Base-by-base conservation (phyloP, 1,284 basidiomycete species). In the Leccinum colubrinum region DNA sequence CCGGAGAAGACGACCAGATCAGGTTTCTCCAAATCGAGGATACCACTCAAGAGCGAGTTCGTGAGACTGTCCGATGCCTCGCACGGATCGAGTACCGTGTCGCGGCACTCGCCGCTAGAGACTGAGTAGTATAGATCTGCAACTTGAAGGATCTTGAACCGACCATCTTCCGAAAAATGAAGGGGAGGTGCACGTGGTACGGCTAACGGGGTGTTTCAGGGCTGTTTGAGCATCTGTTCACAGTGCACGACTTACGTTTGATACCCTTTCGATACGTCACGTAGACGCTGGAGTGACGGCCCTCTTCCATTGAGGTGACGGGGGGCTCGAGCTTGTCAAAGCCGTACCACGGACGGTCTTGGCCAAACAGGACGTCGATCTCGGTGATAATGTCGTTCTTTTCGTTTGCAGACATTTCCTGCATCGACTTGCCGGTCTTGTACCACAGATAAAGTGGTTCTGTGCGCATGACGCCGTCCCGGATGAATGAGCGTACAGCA, bases 51-150 rank as follows among this genome's bases (percentile, higher is more conserved):
- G 61, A 96, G 84, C 1, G 85, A 80, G 15, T 81, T 82, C 0
- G 94, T 94, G 63, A 90, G 81, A 62, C 87, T 85, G 72, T 96
- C 94, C 2, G 91, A 89, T 35, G 78, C 76, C 46, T 74, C 73
- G 69, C 88, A 90, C 8, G 86, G 83, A 51, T 75, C 71, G 43
- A 81, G 76, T 60, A 55, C 77, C 0, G 85, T 89, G 63, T 95
- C 93, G 51, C 84, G 82, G 70, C 94, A 96, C 9, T 75, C 66
- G 1, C 92, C 93, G 52, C 82, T 79, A 3, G 86, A 85, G 48
- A 93, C 90, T 0, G 91, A 93, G 73, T 82, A 97, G 74, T 97
- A 95, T 30, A 97, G 79, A 74, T 97, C 95, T 2, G 95, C 95
- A 33, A 96, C 82, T 75, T 97, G 95, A 65, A 97, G 81, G 65